phyloP scores from a whole-genome alignment of 306 rosid species.

The Elaeagnus macrophylla region DNA sequence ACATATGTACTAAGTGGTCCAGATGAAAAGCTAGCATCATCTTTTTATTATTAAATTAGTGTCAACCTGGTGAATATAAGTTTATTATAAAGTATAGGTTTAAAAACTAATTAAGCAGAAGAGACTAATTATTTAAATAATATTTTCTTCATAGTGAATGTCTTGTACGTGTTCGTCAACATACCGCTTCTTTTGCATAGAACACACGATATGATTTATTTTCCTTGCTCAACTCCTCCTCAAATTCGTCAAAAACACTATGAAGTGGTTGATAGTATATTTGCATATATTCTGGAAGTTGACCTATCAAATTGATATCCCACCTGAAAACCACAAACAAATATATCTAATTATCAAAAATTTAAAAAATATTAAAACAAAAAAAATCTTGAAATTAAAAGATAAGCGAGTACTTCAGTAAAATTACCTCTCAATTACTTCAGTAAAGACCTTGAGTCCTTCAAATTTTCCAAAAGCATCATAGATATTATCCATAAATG shows the following conservation, averaged over 20 bases:
- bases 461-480: constrained; percentile 37
- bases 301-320: constrained; percentile 12
- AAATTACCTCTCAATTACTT: constrained; percentile 29
- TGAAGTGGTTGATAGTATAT: constrained; percentile 1
- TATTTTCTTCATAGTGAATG: no score
- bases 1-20: no score
- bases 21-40: no score
- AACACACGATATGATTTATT: constrained; percentile 11
- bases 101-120: no score
- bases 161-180: no score
- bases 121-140: no score
- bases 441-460: constrained; percentile 31
- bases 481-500: constrained; percentile 35
- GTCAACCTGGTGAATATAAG: no score
- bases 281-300: constrained; percentile 27
- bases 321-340: constrained; percentile 12
- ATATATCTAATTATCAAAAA: no score
- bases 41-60: no score
- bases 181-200: no score
- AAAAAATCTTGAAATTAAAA: background rate
- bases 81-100: no score
- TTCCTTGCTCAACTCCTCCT: constrained; percentile 6
- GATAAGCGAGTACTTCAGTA: background rate
- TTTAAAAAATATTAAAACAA: no score
- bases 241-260: constrained; percentile 19